Conservation (phyloP, 805 yeast genomes). For the Candida cerambycidarum region DNA sequence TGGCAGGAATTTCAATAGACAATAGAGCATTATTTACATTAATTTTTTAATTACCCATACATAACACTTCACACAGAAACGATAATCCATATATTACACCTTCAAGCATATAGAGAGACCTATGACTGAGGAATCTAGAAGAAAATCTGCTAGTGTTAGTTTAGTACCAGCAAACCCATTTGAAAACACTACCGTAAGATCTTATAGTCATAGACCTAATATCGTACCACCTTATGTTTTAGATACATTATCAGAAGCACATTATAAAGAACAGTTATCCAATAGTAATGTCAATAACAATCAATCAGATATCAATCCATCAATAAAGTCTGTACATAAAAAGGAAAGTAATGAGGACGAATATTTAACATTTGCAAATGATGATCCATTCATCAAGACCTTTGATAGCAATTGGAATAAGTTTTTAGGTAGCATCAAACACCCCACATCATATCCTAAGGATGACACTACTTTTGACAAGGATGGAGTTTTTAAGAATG, state of each 20-base stretch:
- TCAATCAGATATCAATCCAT: constrained; percentile 12
- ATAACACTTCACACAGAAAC: neutral
- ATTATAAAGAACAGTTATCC: constrained; percentile 36
- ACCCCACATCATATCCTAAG: constrained; percentile 39
- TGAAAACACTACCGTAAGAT: constrained; percentile 18
- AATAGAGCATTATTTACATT: too few relatives aligned
- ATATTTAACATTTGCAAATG: constrained; percentile 35
- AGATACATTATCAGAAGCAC: constrained; percentile 48
- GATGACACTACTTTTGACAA: constrained; percentile 27
- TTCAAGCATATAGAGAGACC: neutral
- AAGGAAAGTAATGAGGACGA: constrained; percentile 28
- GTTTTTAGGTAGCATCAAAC: constrained; percentile 47
- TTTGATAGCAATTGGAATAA: constrained; percentile 52
- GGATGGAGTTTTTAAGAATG: constrained; percentile 35
- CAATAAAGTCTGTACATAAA: constrained; percentile 8
- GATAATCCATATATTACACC: neutral
- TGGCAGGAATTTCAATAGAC: neutral
- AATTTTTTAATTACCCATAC: too few relatives aligned
- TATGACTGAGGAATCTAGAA: neutral
- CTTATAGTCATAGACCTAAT: constrained; percentile 38
- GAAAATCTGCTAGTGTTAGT: neutral
- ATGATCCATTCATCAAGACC: constrained; percentile 38
- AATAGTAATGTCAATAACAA: constrained; percentile 29
- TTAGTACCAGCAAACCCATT: constrained; percentile 22
- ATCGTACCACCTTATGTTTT: constrained; percentile 64